Evolutionary conservation across 352 stramenopile species (phyloP), one percentile per base, ranked within the genome.

Genomic region (Pilasporangium apinafurcum): DNA sequence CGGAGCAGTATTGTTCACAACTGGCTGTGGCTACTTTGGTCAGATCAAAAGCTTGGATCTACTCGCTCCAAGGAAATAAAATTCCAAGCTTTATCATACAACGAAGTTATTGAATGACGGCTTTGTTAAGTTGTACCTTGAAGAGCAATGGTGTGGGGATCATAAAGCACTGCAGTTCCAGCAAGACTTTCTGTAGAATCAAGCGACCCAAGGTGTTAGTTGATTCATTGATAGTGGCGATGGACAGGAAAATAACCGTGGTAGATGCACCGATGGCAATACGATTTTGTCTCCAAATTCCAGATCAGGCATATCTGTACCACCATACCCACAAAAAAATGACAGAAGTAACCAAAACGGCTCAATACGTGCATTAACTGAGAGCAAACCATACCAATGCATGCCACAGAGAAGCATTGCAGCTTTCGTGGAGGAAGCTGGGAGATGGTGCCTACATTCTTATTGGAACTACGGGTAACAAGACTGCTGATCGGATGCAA

Each of bases 281-380:
- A 86, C 55, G 35, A 78, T 56, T 44, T 82, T 86, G 56, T 83
- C 73, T 12, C 73, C 73, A 50, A 86, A 82, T 30, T 86, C 73
- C 21, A 86, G 67, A 16, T 68, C 54, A 5, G 65, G 67, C 65
- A 82, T 83, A 30, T 82, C 69, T 83, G 31, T 0, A 38, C 12
- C 3, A 21, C 14, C 8, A 37, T 38, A 20, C 5, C n/a, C 16
- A 8, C 12, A 16, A 20, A 24, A 41, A 4, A 26, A 16, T 8
- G 36, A 16, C 10, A 18, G 5, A 28, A 12, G 26, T 18, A 9
- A 31, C 5, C 18, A 46, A 12, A 10, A 10, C n/a, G n/a, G n/a
- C n/a, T n/a, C 8, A 34, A 38, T 20, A 4, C 8, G 12, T 18
- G 32, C 40, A 2, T 6, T 12, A n/a, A 38, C 12, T 5, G n/a